phyloP scores from a whole-genome alignment of 2,329 filamentous ascomycete species.

The Neoarthrinium moseri region DNA sequence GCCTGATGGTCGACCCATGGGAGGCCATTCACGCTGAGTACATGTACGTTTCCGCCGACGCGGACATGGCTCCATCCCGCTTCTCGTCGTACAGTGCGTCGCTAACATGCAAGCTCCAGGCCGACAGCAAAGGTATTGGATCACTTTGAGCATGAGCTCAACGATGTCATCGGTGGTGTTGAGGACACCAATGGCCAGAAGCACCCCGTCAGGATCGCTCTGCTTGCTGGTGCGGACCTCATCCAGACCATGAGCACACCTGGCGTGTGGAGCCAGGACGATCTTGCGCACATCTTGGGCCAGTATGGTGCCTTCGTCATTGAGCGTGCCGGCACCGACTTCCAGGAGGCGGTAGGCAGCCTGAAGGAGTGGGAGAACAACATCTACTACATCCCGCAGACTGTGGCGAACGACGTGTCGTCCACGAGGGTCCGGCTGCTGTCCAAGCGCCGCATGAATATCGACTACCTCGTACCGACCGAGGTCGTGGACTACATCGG shows the following conservation, averaged over 20 bases:
- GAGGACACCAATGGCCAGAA: conserved; percentile 64
- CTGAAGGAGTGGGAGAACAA: conserved; percentile 82
- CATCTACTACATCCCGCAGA: conserved; percentile 82
- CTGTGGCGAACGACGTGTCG: conserved; percentile 83
- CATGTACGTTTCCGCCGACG: conserved; percentile 36
- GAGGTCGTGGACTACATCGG: conserved; percentile 75
- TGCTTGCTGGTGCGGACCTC: conserved; percentile 77
- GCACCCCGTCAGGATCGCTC: conserved; percentile 69
- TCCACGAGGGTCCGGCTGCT: conserved; percentile 82
- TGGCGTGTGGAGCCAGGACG: conserved; percentile 78
- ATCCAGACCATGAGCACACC: conserved; percentile 72
- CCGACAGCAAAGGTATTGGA: conserved; percentile 88
- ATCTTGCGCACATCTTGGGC: conserved; percentile 84
- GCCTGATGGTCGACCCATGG: conserved; percentile 87
- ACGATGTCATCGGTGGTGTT: conserved; percentile 73
- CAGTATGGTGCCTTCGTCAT: conserved; percentile 79
- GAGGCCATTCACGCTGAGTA: conserved; percentile 85
- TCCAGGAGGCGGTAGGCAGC: conserved; percentile 81
- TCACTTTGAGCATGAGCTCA: conserved; percentile 89
- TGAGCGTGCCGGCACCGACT: conserved; percentile 85
- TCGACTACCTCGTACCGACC: conserved; percentile 73
- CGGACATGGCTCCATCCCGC: neutral
- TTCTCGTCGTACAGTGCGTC: neutral
- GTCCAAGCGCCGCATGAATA: conserved; percentile 75
- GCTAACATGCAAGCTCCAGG: conserved; percentile 5